Base-by-base conservation (phyloP, 2,329 filamentous ascomycete species). In the Leptoxyphium fumago region DNA sequence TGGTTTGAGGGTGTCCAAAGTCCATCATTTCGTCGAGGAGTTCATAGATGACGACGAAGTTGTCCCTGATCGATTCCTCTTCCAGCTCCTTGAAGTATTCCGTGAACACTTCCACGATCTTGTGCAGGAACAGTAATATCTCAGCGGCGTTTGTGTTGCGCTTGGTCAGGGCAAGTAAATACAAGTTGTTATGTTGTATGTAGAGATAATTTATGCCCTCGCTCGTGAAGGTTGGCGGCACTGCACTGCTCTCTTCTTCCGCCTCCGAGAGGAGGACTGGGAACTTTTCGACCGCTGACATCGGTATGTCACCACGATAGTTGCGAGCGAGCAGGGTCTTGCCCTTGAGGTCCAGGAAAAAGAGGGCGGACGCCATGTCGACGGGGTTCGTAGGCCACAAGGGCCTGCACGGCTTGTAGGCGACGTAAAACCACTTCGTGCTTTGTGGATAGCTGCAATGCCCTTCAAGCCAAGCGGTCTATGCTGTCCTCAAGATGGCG, bases 21-120 rank as follows among this genome's bases (percentile, higher is more conserved):
- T 98, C 91, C 91, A 98, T 98, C 91, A 98, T 98, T 71, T 98
- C 91, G 61, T 98, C 91, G 50, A 98, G 77, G 48, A 98, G 69
- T 67, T 98, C 91, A 72, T 98, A 98, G 60, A 98, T 98, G 61
- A 98, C 80, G 64, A 98, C 91, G 62, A 98, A 98, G 71, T 98
- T 98, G 72, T 98, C 91, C 56, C 91, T 80, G 63, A 98, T 98
- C 56, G 86, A 94, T 67, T 98, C 91, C 65, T 98, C 91, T 66
- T 98, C 91, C 47, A 98, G 75, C 51, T 93, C 89, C 66, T 98
- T 98, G 75, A 98, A 98, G 72, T 98, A 98, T 67, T 98, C 91
- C 47, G 91, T 98, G 63, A 98, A 98, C 51, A 98, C 91, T 64
- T 96, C 91, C 59, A 98, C 91, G 44, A 98, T 77, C 66, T 94